These are phyloP conservation scores for Sporothrix dimorphospora DNA, from an alignment of 2,329 filamentous ascomycete genomes.

Conservation along the genomic window DNA sequence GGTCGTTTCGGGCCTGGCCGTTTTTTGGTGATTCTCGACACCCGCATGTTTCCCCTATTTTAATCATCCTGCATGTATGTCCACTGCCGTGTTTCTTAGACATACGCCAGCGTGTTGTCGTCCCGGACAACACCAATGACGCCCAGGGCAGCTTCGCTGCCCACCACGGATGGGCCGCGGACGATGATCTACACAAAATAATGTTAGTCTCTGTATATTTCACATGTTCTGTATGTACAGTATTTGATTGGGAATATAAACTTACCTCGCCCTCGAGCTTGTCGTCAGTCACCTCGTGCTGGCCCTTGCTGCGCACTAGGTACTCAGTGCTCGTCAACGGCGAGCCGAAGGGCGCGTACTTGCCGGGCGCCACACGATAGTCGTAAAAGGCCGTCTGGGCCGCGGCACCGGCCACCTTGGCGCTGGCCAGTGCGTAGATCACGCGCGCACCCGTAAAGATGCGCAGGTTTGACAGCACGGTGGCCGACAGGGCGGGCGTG, in stretches of 20 bases:
- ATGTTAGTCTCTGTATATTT: not conserved
- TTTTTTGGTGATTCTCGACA: not conserved
- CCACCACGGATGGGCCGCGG: slow-evolving; percentile 72
- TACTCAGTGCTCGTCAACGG: slow-evolving; percentile 81
- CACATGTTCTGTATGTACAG: not conserved
- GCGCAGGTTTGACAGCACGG: slow-evolving; percentile 76
- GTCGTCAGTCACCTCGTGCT: slow-evolving; percentile 66
- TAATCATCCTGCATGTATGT: not conserved
- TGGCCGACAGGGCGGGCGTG: slow-evolving; percentile 66
- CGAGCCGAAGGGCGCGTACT: slow-evolving; percentile 73
- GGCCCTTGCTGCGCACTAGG: slow-evolving; percentile 65
- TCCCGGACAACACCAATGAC: slow-evolving; percentile 66
- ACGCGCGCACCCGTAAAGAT: slow-evolving; percentile 79
- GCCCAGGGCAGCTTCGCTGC: slow-evolving; percentile 65
- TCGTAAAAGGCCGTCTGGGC: slow-evolving; percentile 68
- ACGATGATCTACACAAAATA: slow-evolving; percentile 64
- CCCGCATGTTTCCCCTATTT: not conserved
- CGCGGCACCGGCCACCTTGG: slow-evolving; percentile 86
- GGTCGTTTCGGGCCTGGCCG: not conserved
- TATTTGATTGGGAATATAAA: not conserved
- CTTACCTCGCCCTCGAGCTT: slow-evolving; percentile 66
- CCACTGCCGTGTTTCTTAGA: slow-evolving; percentile 36
- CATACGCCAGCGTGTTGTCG: slow-evolving; percentile 72
- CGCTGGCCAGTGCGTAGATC: slow-evolving; percentile 80
- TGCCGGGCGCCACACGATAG: slow-evolving; percentile 45